These are phyloP conservation scores for Glycine tomentella DNA, from an alignment of 306 rosid species.

Conservation along the genomic window DNA sequence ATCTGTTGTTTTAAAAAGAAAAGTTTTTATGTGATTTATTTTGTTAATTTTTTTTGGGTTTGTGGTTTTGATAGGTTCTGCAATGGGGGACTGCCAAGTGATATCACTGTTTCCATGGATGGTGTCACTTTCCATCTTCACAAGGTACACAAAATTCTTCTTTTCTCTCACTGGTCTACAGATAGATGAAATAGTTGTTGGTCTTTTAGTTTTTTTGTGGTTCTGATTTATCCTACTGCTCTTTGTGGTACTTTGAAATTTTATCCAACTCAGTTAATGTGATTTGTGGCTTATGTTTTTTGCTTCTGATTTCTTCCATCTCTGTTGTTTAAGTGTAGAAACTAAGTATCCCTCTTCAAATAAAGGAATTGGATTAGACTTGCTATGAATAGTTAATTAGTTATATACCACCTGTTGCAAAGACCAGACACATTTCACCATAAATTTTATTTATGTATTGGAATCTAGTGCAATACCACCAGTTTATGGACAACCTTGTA, in stretches of 20 bases:
- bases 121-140: conserved; percentile 81
- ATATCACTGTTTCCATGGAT: conserved; percentile 67
- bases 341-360: conserved; percentile 8
- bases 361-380: conserved; percentile 22
- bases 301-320: conserved; percentile 30
- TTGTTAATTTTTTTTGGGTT: neutral
- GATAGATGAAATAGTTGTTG: conserved; percentile 20
- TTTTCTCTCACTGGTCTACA: conserved; percentile 15
- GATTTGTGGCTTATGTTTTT: conserved; percentile 21
- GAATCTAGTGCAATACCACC: too few relatives aligned
- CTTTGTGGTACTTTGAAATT: neutral
- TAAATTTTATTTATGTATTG: neutral
- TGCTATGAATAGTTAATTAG: neutral
- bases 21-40: conserved; percentile 34
- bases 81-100: conserved; percentile 75
- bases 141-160: conserved; percentile 69
- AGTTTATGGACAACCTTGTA: neutral
- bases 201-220: conserved; percentile 25
- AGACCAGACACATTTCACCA: conserved; percentile 25
- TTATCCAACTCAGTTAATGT: conserved; percentile 26
- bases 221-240: conserved; percentile 33
- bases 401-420: neutral
- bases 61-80: conserved; percentile 66
- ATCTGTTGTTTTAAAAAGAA: neutral
- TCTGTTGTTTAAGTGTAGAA: conserved; percentile 33